phyloP scores from a whole-genome alignment of 148 eudicot species.

The Silene conica region DNA sequence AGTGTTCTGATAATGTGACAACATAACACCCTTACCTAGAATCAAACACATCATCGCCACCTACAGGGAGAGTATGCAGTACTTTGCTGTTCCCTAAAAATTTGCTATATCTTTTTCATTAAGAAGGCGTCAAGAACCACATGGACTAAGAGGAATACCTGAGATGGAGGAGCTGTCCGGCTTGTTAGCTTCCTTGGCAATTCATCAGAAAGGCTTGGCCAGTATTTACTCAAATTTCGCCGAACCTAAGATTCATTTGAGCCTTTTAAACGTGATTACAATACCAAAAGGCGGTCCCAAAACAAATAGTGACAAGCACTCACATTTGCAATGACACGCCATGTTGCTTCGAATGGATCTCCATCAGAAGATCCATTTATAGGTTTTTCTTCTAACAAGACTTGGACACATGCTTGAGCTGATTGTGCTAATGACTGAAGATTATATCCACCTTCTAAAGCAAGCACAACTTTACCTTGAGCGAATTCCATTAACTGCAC shows the following conservation, averaged over 20 bases:
- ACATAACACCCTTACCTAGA: too few species aligned
- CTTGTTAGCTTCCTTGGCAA: slow-evolving; percentile 49
- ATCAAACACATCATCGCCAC: background rate
- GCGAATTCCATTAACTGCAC: slow-evolving; percentile 85
- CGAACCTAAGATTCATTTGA: slow-evolving; percentile 57
- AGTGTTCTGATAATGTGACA: too few species aligned
- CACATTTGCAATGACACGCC: slow-evolving; percentile 83
- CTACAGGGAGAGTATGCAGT: background rate
- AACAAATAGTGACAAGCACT: slow-evolving; percentile 4
- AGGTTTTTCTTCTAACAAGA: slow-evolving; percentile 65
- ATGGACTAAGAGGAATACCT: slow-evolving; percentile 36
- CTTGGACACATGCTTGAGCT: slow-evolving; percentile 78
- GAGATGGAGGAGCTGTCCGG: slow-evolving; percentile 33
- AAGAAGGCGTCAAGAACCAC: background rate
- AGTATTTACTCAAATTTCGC: slow-evolving; percentile 43
- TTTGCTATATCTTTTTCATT: background rate
- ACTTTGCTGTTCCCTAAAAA: background rate
- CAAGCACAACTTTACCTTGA: slow-evolving; percentile 80
- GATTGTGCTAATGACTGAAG: slow-evolving; percentile 78
- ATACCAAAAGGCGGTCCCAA: background rate
- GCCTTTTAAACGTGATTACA: background rate
- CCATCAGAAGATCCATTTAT: slow-evolving; percentile 56
- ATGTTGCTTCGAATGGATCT: slow-evolving; percentile 85
- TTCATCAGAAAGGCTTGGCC: slow-evolving; percentile 66
- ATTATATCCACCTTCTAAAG: slow-evolving; percentile 97